phyloP scores from a whole-genome alignment of 2,329 filamentous ascomycete genomes.

The Neonectria hederae region DNA sequence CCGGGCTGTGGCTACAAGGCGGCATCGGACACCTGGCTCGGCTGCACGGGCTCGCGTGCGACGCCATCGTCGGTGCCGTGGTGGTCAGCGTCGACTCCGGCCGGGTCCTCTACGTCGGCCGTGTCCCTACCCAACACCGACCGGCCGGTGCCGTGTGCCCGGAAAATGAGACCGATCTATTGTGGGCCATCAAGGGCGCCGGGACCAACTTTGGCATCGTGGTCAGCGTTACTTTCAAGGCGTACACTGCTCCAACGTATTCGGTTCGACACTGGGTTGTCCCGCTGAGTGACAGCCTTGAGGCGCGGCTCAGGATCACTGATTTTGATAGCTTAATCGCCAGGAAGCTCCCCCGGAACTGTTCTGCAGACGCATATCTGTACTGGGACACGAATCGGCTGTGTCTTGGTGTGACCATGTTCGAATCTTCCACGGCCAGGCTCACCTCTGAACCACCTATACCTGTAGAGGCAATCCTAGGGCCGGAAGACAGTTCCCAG shows the following conservation, averaged over 20 bases:
- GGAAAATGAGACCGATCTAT: slow-evolving; percentile 59
- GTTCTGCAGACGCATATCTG: slow-evolving; percentile 65
- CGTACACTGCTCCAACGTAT: slow-evolving; percentile 55
- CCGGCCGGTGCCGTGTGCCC: slow-evolving; percentile 54
- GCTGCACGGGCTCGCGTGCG: slow-evolving; percentile 65
- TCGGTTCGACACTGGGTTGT: slow-evolving; percentile 52
- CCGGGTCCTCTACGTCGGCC: slow-evolving; percentile 60
- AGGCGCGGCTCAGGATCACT: slow-evolving; percentile 47
- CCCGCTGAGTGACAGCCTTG: slow-evolving; percentile 41
- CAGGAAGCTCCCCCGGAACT: slow-evolving; percentile 50
- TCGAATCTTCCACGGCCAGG: slow-evolving; percentile 50
- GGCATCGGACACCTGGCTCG: slow-evolving; percentile 70
- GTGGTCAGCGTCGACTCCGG: slow-evolving; percentile 61
- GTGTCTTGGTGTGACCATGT: slow-evolving; percentile 62
- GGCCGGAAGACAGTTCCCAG: slow-evolving; percentile 45
- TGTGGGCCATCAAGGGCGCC: slow-evolving; percentile 68
- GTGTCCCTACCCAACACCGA: slow-evolving; percentile 56
- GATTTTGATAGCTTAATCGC: slow-evolving; percentile 53
- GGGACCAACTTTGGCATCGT: slow-evolving; percentile 69
- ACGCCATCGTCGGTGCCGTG: slow-evolving; percentile 68
- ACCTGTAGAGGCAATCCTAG: slow-evolving; percentile 41
- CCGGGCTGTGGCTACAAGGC: slow-evolving; percentile 71
- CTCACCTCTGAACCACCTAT: slow-evolving; percentile 21
- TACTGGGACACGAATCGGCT: slow-evolving; percentile 58
- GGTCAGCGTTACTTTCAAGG: slow-evolving; percentile 61